A percentile compares a stretch with the other conserved stretches of the same genome.
Conservation (phyloP, 2,329 filamentous ascomycete species). For the Pseudocercospora ulei region DNA sequence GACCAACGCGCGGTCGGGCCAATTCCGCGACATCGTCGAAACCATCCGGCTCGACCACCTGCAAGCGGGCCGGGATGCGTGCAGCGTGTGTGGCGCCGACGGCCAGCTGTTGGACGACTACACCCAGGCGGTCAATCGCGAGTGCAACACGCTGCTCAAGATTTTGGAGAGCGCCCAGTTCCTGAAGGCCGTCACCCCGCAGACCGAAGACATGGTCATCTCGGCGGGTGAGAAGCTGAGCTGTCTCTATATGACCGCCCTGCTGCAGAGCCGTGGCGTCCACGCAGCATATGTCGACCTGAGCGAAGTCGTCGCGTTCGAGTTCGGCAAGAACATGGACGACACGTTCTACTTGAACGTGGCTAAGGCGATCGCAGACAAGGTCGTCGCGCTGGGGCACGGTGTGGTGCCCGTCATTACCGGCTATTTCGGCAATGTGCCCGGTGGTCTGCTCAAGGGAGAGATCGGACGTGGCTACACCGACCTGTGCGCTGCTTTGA, state of each 20-base stretch:
- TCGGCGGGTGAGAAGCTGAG: conserved; percentile 94
- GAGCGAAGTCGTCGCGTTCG: conserved; percentile 65
- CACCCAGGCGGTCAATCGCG: conserved; percentile 57
- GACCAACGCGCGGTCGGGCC: conserved; percentile 35
- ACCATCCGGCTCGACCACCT: conserved; percentile 77
- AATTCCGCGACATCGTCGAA: conserved; percentile 65
- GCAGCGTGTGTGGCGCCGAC: conserved; percentile 20
- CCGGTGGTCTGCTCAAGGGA: conserved; percentile 75
- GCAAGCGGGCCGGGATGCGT: conserved; percentile 52
- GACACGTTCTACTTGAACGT: conserved; percentile 43
- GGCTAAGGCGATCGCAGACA: conserved; percentile 36
- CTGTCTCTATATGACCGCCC: conserved; percentile 77
- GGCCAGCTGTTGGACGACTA: conserved; percentile 46
- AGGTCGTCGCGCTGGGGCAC: conserved; percentile 38
- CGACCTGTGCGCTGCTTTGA: conserved; percentile 84
- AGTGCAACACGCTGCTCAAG: conserved; percentile 72
- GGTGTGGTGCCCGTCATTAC: conserved; percentile 51
- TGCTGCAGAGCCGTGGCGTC: conserved; percentile 71
- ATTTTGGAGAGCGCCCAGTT: conserved; percentile 57
- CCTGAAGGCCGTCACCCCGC: conserved; percentile 44
- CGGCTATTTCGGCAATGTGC: conserved; percentile 89
- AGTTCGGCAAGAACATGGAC: conserved; percentile 36
- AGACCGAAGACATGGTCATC: conserved; percentile 61
- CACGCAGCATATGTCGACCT: conserved; percentile 85
- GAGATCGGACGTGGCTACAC: conserved; percentile 94